These are phyloP conservation scores for Ceratocystis ficicola DNA, from an alignment of 2,329 filamentous ascomycete genomes.

Conservation along the genomic window DNA sequence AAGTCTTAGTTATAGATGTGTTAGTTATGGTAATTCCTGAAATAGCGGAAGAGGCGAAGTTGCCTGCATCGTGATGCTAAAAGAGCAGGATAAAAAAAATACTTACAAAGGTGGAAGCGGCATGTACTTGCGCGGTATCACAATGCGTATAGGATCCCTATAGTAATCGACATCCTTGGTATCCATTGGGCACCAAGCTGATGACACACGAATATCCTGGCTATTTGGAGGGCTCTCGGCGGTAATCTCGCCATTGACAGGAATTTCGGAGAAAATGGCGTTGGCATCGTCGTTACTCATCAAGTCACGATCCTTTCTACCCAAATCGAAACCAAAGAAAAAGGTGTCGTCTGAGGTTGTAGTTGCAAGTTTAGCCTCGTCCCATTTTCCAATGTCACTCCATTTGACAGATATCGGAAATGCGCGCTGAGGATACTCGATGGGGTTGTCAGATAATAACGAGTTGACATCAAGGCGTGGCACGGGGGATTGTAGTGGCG, in stretches of 20 bases:
- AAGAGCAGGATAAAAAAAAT: not conserved
- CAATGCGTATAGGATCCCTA: conserved; percentile 52
- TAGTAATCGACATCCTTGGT: conserved; percentile 46
- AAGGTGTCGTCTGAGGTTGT: conserved; percentile 30
- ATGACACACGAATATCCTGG: conserved; percentile 17
- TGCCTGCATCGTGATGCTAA: not conserved
- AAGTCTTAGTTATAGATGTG: conserved; percentile 31
- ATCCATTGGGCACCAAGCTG: conserved; percentile 20
- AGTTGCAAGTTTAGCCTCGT: conserved; percentile 1
- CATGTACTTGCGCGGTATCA: conserved; percentile 38
- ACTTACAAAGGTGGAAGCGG: conserved; percentile 36
- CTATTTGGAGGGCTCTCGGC: conserved; percentile 21
- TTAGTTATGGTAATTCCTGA: not conserved
- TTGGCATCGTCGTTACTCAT: conserved; percentile 56
- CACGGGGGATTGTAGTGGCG: conserved; percentile 24
- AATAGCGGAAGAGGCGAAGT: not conserved
- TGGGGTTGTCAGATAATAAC: conserved; percentile 42
- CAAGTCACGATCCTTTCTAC: conserved; percentile 57
- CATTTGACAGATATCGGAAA: conserved; percentile 14
- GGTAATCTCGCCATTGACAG: conserved; percentile 13
- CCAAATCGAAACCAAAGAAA: conserved; percentile 60
- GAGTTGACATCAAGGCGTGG: conserved; percentile 51
- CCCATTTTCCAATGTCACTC: conserved; percentile 14
- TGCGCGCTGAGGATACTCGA: conserved; percentile 14
- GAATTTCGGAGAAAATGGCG: conserved; percentile 43